Conservation (phyloP, 192 early-diverging fungal genomes). For the Phlyctochytrium planicorne region DNA sequence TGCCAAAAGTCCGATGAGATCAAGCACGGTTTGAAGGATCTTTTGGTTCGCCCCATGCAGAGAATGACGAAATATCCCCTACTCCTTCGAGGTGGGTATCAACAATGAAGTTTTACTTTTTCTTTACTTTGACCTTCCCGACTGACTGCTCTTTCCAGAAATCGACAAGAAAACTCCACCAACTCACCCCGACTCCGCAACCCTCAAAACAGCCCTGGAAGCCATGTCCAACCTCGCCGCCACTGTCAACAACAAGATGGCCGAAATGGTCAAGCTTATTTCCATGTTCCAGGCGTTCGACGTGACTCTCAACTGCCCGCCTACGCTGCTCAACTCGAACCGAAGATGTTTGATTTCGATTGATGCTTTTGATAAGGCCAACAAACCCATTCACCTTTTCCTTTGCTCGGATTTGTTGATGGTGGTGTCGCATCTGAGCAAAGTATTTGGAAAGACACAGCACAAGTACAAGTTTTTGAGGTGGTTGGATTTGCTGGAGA, state of each 20-base stretch:
- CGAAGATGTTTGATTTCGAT: slow-evolving; percentile 46
- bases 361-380: slow-evolving; percentile 41
- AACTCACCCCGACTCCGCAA: slow-evolving; percentile 45
- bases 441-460: slow-evolving; percentile 7
- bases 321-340: slow-evolving; percentile 41
- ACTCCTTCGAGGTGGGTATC: slow-evolving; percentile 41
- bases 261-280: slow-evolving; percentile 44
- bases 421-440: slow-evolving; percentile 13
- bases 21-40: slow-evolving; percentile 30
- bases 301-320: slow-evolving; percentile 55
- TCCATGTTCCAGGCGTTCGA: slow-evolving; percentile 54
- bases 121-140: background rate
- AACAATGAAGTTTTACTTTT: too few relatives aligned
- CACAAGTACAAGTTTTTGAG: slow-evolving; percentile 36
- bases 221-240: slow-evolving; percentile 44
- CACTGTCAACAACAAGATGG: slow-evolving; percentile 55
- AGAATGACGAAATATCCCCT: slow-evolving; percentile 44
- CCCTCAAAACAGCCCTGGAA: slow-evolving; percentile 40
- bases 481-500: slow-evolving; percentile 50
- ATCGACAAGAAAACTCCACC: slow-evolving; percentile 45
- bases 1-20: slow-evolving; percentile 15
- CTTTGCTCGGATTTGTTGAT: slow-evolving; percentile 51
- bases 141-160: slow-evolving; percentile 30
- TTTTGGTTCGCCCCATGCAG: slow-evolving; percentile 44
- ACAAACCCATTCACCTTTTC: slow-evolving; percentile 25